A percentile compares a stretch with the other conserved stretches of the same genome.
phyloP scores from a whole-genome alignment of 2,329 filamentous ascomycete genomes.

The Aotearoamyces nothofagi region DNA sequence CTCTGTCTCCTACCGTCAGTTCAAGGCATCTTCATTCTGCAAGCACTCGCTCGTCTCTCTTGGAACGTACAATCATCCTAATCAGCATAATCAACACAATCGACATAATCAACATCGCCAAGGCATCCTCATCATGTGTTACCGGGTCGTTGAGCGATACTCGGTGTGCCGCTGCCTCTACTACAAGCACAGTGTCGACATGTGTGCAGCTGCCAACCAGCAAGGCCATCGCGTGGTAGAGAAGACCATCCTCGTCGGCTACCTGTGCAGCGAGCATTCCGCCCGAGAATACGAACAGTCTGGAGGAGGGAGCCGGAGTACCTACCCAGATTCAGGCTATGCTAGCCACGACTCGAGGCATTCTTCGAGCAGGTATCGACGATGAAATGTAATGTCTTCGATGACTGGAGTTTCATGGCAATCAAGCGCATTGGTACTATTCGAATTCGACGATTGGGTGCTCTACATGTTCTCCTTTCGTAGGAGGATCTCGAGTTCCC shows the following conservation, averaged over 20 bases:
- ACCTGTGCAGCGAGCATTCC: conserved; percentile 40
- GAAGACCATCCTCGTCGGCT: conserved; percentile 56
- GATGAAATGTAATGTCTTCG: conserved; percentile 21
- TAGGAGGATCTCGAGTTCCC: conserved; percentile 13
- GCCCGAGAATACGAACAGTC: conserved; percentile 7
- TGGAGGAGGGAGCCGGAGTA: neutral
- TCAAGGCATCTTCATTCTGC: too few relatives aligned
- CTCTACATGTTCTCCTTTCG: conserved; percentile 19
- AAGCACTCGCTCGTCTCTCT: too few relatives aligned
- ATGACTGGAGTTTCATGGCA: conserved; percentile 19
- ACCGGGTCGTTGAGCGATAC: conserved; percentile 54
- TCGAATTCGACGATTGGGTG: conserved; percentile 18
- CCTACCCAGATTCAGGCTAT: conserved; percentile 17
- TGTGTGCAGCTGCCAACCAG: conserved; percentile 46
- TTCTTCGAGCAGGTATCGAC: conserved; percentile 13
- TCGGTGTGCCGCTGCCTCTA: conserved; percentile 57
- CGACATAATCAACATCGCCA: conserved; percentile 4
- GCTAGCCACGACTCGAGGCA: conserved; percentile 16
- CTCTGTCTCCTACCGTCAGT: too few relatives aligned
- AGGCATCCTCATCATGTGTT: conserved; percentile 39
- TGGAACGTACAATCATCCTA: too few relatives aligned
- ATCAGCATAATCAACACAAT: too few relatives aligned
- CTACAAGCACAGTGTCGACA: conserved; percentile 52
- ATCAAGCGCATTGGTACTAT: conserved; percentile 15
- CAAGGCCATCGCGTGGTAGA: conserved; percentile 48